A percentile compares a stretch with the other conserved stretches of the same genome.
phyloP scores from a whole-genome alignment of 768 basidiomycete species.

The Lactarius deliciosus region DNA sequence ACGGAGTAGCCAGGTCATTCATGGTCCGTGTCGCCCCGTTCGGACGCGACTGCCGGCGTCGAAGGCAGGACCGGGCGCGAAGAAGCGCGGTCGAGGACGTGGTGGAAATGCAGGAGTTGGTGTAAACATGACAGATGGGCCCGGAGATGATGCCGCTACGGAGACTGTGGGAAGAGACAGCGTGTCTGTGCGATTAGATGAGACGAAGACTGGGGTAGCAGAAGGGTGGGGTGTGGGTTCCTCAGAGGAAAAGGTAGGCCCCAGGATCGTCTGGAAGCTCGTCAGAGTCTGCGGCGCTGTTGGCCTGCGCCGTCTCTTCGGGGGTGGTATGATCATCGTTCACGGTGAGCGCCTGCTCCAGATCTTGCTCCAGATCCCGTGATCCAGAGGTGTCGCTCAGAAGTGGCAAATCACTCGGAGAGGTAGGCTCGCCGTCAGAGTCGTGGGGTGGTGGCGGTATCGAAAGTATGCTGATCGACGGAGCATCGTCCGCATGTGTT shows the following conservation, averaged over 20 bases:
- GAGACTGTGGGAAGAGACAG: constrained; percentile 42
- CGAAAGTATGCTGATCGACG: constrained; percentile 22
- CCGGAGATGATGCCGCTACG: constrained; percentile 54
- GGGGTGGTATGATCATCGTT: constrained; percentile 4
- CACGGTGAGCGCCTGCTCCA: constrained; percentile 8
- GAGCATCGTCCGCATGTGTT: constrained; percentile 4
- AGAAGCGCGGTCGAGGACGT: constrained; percentile 62
- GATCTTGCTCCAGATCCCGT: constrained; percentile 20
- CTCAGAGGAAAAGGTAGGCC: constrained; percentile 75
- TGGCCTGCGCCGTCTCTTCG: constrained; percentile 1
- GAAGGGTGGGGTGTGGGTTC: constrained; percentile 35
- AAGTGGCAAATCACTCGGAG: constrained; percentile 16
- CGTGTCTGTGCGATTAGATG: constrained; percentile 10
- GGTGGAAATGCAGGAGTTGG: constrained; percentile 68
- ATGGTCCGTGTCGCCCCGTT: constrained; percentile 27
- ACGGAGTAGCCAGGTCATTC: constrained; percentile 61
- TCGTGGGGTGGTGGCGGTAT: constrained; percentile 27
- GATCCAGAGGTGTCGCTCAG: constrained; percentile 19
- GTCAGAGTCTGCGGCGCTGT: constrained; percentile 2
- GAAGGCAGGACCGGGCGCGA: constrained; percentile 32
- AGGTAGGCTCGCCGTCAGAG: constrained; percentile 19
- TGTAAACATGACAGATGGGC: constrained; percentile 56
- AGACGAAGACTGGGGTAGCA: constrained; percentile 12
- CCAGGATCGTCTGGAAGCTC: constrained; percentile 33
- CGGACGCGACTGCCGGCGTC: constrained; percentile 20